Evolutionary conservation across 768 basidiomycete genomes (phyloP).

Genomic region (Leccinellum luteum): DNA sequence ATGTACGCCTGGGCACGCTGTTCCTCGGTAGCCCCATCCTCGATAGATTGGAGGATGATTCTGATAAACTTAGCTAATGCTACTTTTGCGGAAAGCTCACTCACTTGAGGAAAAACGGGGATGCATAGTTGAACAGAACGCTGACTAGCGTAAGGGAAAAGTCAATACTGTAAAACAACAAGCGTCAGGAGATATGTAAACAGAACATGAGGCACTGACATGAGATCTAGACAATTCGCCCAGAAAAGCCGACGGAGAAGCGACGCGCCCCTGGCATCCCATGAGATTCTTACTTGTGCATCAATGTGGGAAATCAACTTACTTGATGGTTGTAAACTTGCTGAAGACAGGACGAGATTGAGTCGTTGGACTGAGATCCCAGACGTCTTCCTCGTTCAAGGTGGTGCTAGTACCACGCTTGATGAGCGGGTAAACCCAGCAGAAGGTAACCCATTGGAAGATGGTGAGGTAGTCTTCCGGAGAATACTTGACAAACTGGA

Average conservation of each 20-base stretch:
- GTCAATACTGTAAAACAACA: conserved; percentile 47
- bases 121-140: conserved; percentile 73
- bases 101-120: conserved; percentile 83
- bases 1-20: conserved; percentile 64
- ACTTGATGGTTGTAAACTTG: conserved; percentile 38
- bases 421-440: conserved; percentile 69
- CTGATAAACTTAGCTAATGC: conserved; percentile 25
- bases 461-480: conserved; percentile 78
- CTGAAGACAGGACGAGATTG: conserved; percentile 64
- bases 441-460: conserved; percentile 69
- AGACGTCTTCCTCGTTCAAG: conserved; percentile 69
- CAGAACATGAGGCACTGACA: conserved; percentile 18
- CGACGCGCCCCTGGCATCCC: conserved; percentile 20
- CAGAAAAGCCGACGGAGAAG: conserved; percentile 44
- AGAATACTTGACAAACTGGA: conserved; percentile 28
- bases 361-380: conserved; percentile 64
- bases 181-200: not conserved
- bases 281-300: not conserved
- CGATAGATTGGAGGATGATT: conserved; percentile 60
- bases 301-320: not conserved
- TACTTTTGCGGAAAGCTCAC: conserved; percentile 6
- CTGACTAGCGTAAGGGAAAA: conserved; percentile 63
- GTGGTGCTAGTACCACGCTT: conserved; percentile 47
- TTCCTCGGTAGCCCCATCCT: conserved; percentile 41
- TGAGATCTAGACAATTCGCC: conserved; percentile 46